These are phyloP conservation scores for Microdochium paspali DNA, from an alignment of 2,329 filamentous ascomycete species.

Conservation along the genomic window DNA sequence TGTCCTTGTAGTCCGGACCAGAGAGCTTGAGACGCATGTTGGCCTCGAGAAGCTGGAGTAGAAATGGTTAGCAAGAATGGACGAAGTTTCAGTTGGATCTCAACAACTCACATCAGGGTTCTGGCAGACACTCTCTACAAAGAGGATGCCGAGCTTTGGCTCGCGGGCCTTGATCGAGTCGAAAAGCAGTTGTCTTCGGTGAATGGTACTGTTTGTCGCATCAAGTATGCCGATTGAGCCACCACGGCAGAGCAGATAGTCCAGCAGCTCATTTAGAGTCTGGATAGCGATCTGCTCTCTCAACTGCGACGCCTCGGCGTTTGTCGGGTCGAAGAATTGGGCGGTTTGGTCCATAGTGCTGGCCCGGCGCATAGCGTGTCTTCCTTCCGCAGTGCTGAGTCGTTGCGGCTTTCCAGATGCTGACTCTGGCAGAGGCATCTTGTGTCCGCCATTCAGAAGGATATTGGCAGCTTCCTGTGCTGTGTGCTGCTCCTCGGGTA, in stretches of 20 bases:
- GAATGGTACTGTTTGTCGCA: slow-evolving; percentile 91
- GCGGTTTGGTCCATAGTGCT: slow-evolving; percentile 77
- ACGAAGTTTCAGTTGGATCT: not conserved
- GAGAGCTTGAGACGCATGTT: slow-evolving; percentile 97
- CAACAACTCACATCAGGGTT: slow-evolving; percentile 54
- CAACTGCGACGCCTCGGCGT: slow-evolving; percentile 70
- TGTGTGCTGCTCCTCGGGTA: slow-evolving; percentile 26
- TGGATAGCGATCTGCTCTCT: slow-evolving; percentile 88
- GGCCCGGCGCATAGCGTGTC: slow-evolving; percentile 14
- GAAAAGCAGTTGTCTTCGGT: slow-evolving; percentile 75
- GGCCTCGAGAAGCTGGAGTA: slow-evolving; percentile 64
- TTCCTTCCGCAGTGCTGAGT: slow-evolving; percentile 13
- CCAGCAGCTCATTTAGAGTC: slow-evolving; percentile 82
- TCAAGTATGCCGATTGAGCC: slow-evolving; percentile 93
- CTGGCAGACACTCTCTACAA: slow-evolving; percentile 89
- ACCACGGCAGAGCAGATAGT: slow-evolving; percentile 74
- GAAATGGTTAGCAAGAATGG: not conserved
- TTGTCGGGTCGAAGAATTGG: slow-evolving; percentile 87
- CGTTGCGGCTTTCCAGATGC: not conserved
- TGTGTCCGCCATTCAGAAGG: slow-evolving; percentile 42
- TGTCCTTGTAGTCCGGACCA: slow-evolving; percentile 90
- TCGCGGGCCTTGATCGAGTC: slow-evolving; percentile 74
- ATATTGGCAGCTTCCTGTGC: slow-evolving; percentile 46
- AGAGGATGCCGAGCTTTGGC: slow-evolving; percentile 82
- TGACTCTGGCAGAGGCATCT: not conserved